These are phyloP conservation scores for Carex littledalei DNA, from an alignment of 176 grass and related monocot species.

Conservation along the genomic window DNA sequence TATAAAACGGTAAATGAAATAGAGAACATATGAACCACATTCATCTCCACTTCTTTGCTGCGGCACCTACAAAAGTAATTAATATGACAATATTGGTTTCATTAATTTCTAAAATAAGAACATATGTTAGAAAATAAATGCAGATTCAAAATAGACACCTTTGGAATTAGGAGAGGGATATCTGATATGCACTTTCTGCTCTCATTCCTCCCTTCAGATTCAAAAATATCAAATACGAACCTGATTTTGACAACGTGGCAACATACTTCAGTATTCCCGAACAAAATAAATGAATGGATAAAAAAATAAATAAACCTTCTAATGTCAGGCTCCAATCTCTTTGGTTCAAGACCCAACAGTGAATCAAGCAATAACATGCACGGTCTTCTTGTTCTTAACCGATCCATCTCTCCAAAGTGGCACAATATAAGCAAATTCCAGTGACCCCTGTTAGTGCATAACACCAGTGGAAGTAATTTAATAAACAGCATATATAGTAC, in stretches of 20 bases:
- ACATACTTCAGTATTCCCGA: background rate
- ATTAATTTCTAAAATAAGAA: background rate
- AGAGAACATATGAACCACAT: constrained; percentile 85
- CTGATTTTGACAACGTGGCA: constrained; percentile 29
- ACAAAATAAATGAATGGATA: constrained; percentile 1
- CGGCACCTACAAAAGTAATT: constrained; percentile 52
- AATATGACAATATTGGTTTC: background rate
- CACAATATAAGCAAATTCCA: constrained; percentile 96
- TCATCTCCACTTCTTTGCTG: constrained; percentile 74
- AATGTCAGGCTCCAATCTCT: constrained; percentile 46
- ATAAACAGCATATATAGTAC: background rate
- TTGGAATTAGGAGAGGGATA: constrained; percentile 66
- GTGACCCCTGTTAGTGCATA: constrained; percentile 49
- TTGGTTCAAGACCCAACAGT: constrained; percentile 48
- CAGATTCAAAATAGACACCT: constrained; percentile 35
- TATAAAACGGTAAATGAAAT: constrained; percentile 70
- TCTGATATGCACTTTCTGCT: constrained; percentile 44
- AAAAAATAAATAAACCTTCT: constrained; percentile 37
- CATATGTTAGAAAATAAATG: constrained; percentile 6
- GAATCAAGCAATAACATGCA: constrained; percentile 93
- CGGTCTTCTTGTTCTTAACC: constrained; percentile 38
- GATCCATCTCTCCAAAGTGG: constrained; percentile 54
- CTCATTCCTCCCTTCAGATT: constrained; percentile 61
- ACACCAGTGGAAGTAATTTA: background rate
- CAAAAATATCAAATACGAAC: constrained; percentile 71